phyloP scores from a whole-genome alignment of 805 yeast species.

The Zygotorulaspora danielsina region DNA sequence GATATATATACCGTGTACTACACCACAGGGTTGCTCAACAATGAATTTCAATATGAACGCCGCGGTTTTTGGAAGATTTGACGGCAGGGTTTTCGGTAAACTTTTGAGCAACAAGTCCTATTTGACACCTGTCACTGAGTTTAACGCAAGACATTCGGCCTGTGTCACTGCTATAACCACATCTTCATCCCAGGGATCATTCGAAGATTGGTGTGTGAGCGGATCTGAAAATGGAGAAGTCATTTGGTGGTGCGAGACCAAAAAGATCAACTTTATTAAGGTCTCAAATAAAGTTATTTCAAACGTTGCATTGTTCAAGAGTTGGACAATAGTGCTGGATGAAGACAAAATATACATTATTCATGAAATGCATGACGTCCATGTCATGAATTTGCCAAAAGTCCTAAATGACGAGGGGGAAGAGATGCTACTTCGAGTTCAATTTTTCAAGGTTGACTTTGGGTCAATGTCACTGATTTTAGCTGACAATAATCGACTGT shows the following conservation, averaged over 20 bases:
- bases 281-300: constrained; percentile 24
- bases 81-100: constrained; percentile 36
- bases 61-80: constrained; percentile 37
- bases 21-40: constrained; percentile 38
- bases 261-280: constrained; percentile 15
- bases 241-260: constrained; percentile 36
- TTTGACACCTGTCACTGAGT: constrained; percentile 33
- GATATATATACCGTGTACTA: constrained; percentile 36
- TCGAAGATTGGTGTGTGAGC: constrained; percentile 30
- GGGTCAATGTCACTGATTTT: constrained; percentile 29
- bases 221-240: constrained; percentile 34
- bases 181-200: constrained; percentile 22
- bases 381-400: constrained; percentile 18
- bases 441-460: constrained; percentile 32
- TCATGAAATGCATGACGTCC: constrained; percentile 21
- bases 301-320: constrained; percentile 22
- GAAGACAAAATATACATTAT: constrained; percentile 25
- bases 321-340: constrained; percentile 27
- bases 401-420: constrained; percentile 7
- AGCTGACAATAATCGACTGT: constrained; percentile 19
- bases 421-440: constrained; percentile 12
- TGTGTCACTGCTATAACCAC: constrained; percentile 34
- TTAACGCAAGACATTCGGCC: constrained; percentile 26
- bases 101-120: constrained; percentile 34
- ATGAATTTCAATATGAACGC: constrained; percentile 35